phyloP scores from a whole-genome alignment of 2,329 filamentous ascomycete genomes.

The Cordyceps javanica region DNA sequence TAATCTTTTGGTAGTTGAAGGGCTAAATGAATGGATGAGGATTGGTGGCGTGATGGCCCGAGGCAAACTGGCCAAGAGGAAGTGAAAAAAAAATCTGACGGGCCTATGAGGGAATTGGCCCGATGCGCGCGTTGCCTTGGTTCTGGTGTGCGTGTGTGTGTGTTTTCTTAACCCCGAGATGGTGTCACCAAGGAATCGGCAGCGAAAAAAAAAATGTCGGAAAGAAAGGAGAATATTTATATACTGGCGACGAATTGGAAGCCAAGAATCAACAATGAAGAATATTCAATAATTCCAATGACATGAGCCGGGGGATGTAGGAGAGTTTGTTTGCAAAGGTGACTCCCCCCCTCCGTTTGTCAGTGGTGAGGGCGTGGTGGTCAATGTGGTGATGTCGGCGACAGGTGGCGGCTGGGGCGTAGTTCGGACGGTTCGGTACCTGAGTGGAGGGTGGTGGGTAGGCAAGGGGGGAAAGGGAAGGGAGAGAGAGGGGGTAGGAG shows the following conservation, averaged over 20 bases:
- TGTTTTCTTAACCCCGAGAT: conserved; percentile 6
- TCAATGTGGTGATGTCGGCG: neutral
- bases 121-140: neutral
- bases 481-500: neutral
- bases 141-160: too few species aligned
- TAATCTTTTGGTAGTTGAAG: neutral
- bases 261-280: neutral
- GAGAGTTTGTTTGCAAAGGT: neutral
- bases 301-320: neutral
- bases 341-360: too few species aligned
- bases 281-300: neutral
- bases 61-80: neutral
- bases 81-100: neutral
- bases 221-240: neutral
- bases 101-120: conserved; percentile 1
- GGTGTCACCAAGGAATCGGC: neutral
- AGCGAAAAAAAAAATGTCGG: neutral
- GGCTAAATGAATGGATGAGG: neutral
- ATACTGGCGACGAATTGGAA: neutral
- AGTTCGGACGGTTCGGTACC: neutral
- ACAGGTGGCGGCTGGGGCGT: neutral
- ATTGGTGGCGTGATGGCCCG: neutral
- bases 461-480: neutral
- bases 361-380: neutral
- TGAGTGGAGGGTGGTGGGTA: neutral